Evolutionary conservation across 345 rosid genomes (phyloP).

Genomic region (Eucalyptus cladocalyx): DNA sequence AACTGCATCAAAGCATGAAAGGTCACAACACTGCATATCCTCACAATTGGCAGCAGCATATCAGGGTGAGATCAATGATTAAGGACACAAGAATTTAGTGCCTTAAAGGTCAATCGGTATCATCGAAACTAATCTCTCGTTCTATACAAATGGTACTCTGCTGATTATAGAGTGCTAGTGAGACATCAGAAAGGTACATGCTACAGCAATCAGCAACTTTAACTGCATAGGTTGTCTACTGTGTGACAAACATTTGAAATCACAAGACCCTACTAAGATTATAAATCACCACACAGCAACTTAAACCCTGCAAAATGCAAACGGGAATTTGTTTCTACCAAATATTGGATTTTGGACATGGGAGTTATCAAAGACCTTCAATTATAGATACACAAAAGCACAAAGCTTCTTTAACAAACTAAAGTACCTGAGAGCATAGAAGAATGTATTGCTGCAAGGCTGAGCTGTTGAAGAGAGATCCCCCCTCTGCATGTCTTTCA

Average conservation of each 20-base stretch:
- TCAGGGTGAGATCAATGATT: not conserved
- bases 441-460: slow-evolving; percentile 81
- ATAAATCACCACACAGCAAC: not conserved
- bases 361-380: not conserved
- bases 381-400: not conserved
- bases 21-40: not conserved
- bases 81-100: not conserved
- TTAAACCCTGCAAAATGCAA: not conserved
- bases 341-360: not conserved
- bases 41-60: not conserved
- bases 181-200: not conserved
- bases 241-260: not conserved
- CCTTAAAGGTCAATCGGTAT: not conserved
- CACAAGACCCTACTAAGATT: not conserved
- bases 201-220: not conserved
- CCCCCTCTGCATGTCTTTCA: slow-evolving; percentile 7
- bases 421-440: slow-evolving; percentile 69
- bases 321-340: not conserved
- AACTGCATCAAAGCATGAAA: slow-evolving; percentile 19
- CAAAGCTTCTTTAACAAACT: not conserved
- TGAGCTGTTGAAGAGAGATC: slow-evolving; percentile 57
- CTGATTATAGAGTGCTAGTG: not conserved
- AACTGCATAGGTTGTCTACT: not conserved
- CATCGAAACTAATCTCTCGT: not conserved
- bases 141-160: not conserved